Evolutionary conservation across 805 yeast species (phyloP), one percentile per base, ranked within the genome.

Genomic region (Wickerhamomyces tratensis): DNA sequence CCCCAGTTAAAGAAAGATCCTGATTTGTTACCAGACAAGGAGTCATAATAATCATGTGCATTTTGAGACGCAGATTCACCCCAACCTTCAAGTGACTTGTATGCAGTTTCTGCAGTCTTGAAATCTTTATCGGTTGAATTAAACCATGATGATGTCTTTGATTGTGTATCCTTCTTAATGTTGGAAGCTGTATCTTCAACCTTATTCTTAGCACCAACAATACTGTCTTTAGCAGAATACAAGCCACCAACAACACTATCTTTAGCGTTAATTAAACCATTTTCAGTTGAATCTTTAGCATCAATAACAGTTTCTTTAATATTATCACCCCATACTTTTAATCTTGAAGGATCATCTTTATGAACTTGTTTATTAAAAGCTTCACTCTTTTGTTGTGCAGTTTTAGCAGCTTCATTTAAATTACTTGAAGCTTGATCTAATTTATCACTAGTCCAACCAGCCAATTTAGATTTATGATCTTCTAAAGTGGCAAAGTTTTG

Each of bases 71-170:
- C 76, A 39, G 64, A 57, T 39, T 69, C 73, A 33, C 76, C 74
- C 70, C 74, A 71, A 1, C 76, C 76, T 25, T 52, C 55, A 5
- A 70, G 57, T 5, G 69, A 54, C 6, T 55, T 49, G 40, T 57
- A 58, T 4, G 73, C 67, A 25, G 49, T 43, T 35, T 52, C 51
- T 1, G 61, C 61, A 30, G 59, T 45, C 56, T 15, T 54, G 56
- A 25, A 31, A 12, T 31, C 34, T 12, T 31, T 12, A 9, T 31
- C 34, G 2, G 34, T 6, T 1, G 40, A 30, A 20, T 35, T 37
- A 25, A 45, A 47, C 53, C 53, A 49, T 25, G 40, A 36, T 11
- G 33, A 37, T 10, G 46, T 33, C 12, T 40, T 37, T 5, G 37
- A 27, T 40, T 42, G 41, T 9, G 42, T 46, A 25, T 43, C 49